Base-by-base conservation (phyloP, 2,329 filamentous ascomycete species). In the Ophiognomonia clavigignenti-juglandacearum region DNA sequence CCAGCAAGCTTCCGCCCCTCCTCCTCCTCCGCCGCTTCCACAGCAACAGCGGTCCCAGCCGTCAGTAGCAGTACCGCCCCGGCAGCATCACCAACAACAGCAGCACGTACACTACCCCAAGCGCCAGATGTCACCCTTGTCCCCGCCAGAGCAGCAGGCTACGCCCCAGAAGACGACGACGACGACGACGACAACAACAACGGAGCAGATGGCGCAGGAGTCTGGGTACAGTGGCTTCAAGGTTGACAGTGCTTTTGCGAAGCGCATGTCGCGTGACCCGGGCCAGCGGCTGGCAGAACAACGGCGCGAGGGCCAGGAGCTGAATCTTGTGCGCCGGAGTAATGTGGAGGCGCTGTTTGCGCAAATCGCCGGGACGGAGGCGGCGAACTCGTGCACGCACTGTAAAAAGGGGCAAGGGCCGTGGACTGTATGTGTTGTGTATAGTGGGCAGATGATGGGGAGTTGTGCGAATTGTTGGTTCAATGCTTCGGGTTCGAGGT, bases 401-500 rank as follows among this genome's bases (percentile, higher is more conserved):
- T 82, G 78, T 58, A 70, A 73, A 60, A 81, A 79, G 57, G 76
- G 76, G 4, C 75, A 80, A 50, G 78, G 78, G 0, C 78, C 78
- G 0, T 82, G 77, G 77, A 75, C 68, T 1, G 67, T 68, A 14
- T 82, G 78, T 53, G 69, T 82, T n/a, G 65, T 80, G n/a, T 73
- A 78, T 19, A 73, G 74, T 39, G 77, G 78, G 2, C 74, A 79
- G 57, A 77, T 82, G 74, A 80, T 75, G 49, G 78, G 78, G 9
- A 80, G 75, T 56, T 82, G 78, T 52, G 73, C 77, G 48, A 82
- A 82, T 57, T 82, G 78, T 59, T 82, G 78, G 78, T 82, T 77
- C 61, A 82, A 82, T 47, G 78, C 78, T 7, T 80, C 76, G 42
- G 78, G 78, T 9, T 71, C 75, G 9, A 64, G 78, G 42, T 82